Evolutionary conservation across 192 early-diverging fungal species (phyloP).

Genomic region (Coemansia sp.): DNA sequence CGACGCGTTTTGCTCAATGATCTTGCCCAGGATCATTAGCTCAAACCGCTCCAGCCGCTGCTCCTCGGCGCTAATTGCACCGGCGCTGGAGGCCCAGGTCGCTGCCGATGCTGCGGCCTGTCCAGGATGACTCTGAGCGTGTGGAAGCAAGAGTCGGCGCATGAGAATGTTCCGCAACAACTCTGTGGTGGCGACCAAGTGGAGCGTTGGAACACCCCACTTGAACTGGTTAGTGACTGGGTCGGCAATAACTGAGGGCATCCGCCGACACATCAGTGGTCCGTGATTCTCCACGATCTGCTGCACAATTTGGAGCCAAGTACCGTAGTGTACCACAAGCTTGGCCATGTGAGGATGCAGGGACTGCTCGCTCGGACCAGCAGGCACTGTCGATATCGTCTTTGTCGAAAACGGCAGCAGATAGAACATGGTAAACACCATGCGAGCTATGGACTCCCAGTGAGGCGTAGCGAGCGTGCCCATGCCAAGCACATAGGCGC

Average conservation of each 20-base stretch:
- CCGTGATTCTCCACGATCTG: conserved; percentile 54
- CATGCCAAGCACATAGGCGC: conserved; percentile 39
- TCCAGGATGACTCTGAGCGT: not conserved
- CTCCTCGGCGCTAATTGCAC: conserved; percentile 23
- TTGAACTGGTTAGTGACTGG: conserved; percentile 45
- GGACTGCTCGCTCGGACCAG: not conserved
- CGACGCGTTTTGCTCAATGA: conserved; percentile 46
- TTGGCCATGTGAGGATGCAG: conserved; percentile 18
- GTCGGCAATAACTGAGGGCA: conserved; percentile 49
- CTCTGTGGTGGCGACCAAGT: conserved; percentile 42
- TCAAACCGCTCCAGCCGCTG: conserved; percentile 42
- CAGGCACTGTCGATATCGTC: conserved; percentile 6
- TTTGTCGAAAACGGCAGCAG: conserved; percentile 44
- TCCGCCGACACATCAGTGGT: conserved; percentile 33
- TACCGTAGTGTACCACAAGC: conserved; percentile 31
- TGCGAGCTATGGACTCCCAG: conserved; percentile 47
- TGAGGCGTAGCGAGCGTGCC: conserved; percentile 28
- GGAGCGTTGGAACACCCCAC: conserved; percentile 52
- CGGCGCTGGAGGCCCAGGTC: conserved; percentile 14
- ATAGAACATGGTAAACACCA: conserved; percentile 47
- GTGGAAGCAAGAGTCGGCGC: conserved; percentile 32
- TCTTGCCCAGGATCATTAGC: conserved; percentile 34
- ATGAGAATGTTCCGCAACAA: conserved; percentile 37
- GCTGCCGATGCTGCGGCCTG: not conserved
- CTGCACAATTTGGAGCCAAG: conserved; percentile 46